These are phyloP conservation scores for Fistulifera solaris DNA, from an alignment of 108 stramenopile species.

Conservation along the genomic window DNA sequence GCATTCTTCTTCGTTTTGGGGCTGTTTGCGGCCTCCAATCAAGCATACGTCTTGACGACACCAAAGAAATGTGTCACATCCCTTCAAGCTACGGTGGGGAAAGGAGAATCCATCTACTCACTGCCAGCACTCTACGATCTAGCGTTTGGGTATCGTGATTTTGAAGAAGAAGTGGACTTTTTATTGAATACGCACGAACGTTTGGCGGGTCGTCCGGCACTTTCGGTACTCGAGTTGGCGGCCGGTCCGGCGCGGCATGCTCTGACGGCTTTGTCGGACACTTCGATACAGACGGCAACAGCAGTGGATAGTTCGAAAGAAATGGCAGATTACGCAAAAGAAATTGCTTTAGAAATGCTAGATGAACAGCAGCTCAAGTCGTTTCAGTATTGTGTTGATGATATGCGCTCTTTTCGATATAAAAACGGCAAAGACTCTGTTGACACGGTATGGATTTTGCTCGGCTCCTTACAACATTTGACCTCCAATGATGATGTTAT, in stretches of 20 bases:
- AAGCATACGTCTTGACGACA: too few relatives aligned
- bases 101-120: slow-evolving; percentile 45
- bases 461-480: slow-evolving; percentile 73
- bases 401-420: slow-evolving; percentile 49
- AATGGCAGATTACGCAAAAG: slow-evolving; percentile 56
- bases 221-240: slow-evolving; percentile 56
- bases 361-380: slow-evolving; percentile 14
- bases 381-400: slow-evolving; percentile 44
- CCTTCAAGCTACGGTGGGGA: too few relatives aligned
- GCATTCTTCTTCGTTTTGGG: too few relatives aligned
- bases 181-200: slow-evolving; percentile 39
- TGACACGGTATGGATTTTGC: slow-evolving; percentile 71
- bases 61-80: too few relatives aligned
- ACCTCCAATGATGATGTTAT: slow-evolving; percentile 67
- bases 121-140: slow-evolving; percentile 70
- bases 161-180: slow-evolving; percentile 72
- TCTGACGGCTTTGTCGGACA: slow-evolving; percentile 35
- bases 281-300: slow-evolving; percentile 23
- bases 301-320: slow-evolving; percentile 59
- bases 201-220: slow-evolving; percentile 9
- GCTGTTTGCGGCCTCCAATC: too few relatives aligned
- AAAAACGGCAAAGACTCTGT: slow-evolving; percentile 12
- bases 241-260: slow-evolving; percentile 82
- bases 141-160: slow-evolving; percentile 76
- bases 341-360: slow-evolving; percentile 42